Evolutionary conservation across 768 basidiomycete genomes (phyloP), one percentile per base, ranked within the genome.

Genomic region (Goffeauzyma gilvescens): DNA sequence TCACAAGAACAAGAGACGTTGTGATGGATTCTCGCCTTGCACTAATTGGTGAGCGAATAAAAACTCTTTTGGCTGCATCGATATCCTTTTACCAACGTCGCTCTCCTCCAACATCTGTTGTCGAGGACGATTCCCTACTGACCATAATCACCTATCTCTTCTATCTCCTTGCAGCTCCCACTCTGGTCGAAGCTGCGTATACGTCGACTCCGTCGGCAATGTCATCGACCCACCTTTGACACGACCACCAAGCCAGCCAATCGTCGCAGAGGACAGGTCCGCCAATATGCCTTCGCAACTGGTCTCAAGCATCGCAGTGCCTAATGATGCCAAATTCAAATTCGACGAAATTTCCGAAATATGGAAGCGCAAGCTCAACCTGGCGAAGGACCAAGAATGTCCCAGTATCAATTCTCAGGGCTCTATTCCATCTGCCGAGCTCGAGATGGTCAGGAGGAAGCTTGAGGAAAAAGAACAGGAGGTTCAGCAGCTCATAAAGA

Each of bases 1-100:
- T 52, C 62, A 63, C 56, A 63, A 63, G 51, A 63, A 63, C 50
- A 63, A 63, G 45, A 43, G 62, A 18, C 46, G 62, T 26, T 63
- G 62, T 35, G 62, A 63, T 38, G 62, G 62, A 8, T 63, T 63
- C 45, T 56, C 57, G 1, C 62, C 62, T 10, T 63, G 62, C 39
- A 56, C 55, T 5, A 63, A 63, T 32, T 63, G 60, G 42, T 44
- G 13, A 36, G 42, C 23, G 37, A 6, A 18, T 9, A 4, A 22
- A 10, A 23, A 24, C 13, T 21, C 10, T 21, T 24, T 24, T 6
- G 8, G 21, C 27, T 23, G 7, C 3, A 20, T 20, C 18, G 22
- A 38, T 12, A 14, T 38, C 22, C n/a, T n/a, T n/a, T n/a, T n/a
- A n/a, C n/a, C n/a, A n/a, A 30, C 28, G 8, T 30, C 28, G 28